Conservation (phyloP, 495 filamentous ascomycete genomes). For the Penicillium alfredii region DNA sequence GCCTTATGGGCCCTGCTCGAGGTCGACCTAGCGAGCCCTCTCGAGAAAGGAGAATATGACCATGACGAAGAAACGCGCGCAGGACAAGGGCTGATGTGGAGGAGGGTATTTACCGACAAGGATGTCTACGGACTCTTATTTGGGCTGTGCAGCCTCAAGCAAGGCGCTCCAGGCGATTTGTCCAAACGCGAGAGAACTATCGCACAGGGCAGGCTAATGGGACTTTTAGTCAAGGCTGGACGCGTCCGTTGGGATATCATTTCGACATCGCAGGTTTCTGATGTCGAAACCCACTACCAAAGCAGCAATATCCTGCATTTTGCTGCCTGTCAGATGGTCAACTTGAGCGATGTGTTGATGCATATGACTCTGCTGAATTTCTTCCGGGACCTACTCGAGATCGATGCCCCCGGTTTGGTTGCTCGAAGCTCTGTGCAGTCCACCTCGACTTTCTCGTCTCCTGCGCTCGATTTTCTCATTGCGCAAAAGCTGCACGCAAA, state of each 20-base stretch:
- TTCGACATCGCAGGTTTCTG: slow-evolving; percentile 49
- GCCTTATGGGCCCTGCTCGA: slow-evolving; percentile 66
- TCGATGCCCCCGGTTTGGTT: slow-evolving; percentile 33
- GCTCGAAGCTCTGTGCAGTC: slow-evolving; percentile 30
- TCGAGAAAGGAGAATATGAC: slow-evolving; percentile 43
- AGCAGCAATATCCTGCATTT: slow-evolving; percentile 64
- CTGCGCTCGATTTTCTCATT: slow-evolving; percentile 52
- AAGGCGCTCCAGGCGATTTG: slow-evolving; percentile 34
- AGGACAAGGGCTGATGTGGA: slow-evolving; percentile 69
- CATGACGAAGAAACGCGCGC: slow-evolving; percentile 30
- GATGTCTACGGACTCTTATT: slow-evolving; percentile 62
- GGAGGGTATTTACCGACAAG: slow-evolving; percentile 59
- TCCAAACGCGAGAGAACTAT: slow-evolving; percentile 62
- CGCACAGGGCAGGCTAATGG: slow-evolving; percentile 70
- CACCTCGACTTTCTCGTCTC: slow-evolving; percentile 41
- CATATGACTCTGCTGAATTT: slow-evolving; percentile 74
- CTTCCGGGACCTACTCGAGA: slow-evolving; percentile 57
- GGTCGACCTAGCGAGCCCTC: slow-evolving; percentile 48
- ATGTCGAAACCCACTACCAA: slow-evolving; percentile 52
- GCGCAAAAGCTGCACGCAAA: slow-evolving; percentile 44
- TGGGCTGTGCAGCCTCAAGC: slow-evolving; percentile 50
- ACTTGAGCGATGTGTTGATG: slow-evolving; percentile 70
- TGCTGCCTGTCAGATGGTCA: slow-evolving; percentile 67
- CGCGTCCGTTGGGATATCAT: slow-evolving; percentile 58
- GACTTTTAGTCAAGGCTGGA: slow-evolving; percentile 62